Conservation (phyloP, 1,284 basidiomycete genomes). For the Schizopora paradoxa region DNA sequence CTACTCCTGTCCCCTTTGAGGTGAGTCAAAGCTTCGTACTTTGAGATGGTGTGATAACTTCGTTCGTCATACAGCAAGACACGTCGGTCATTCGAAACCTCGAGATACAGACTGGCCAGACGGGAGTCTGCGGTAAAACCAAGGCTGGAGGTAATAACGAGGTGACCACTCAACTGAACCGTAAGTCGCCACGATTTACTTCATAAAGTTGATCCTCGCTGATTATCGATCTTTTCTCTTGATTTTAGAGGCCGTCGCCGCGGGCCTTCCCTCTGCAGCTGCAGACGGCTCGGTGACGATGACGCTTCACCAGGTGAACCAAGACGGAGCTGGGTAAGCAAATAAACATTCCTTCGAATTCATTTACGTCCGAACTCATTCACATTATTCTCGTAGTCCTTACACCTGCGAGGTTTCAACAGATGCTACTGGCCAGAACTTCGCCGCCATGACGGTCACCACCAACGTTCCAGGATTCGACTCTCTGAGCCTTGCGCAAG, state of each 20-base stretch:
- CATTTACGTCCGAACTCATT: background rate
- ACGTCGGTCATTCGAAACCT: constrained; percentile 23
- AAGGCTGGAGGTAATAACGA: constrained; percentile 22
- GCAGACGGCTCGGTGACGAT: constrained; percentile 21
- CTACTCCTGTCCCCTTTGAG: constrained; percentile 22
- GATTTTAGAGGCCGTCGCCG: constrained; percentile 18
- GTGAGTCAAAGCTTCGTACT: constrained; percentile 3
- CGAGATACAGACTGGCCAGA: constrained; percentile 20
- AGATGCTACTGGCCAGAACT: constrained; percentile 22
- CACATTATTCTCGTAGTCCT: constrained; percentile 14
- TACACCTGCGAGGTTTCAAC: constrained; percentile 22
- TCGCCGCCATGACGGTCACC: constrained; percentile 21
- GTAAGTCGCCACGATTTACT: constrained; percentile 7
- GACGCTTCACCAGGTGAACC: constrained; percentile 26
- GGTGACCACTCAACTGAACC: constrained; percentile 20
- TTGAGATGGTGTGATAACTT: background rate
- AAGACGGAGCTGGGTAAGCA: constrained; percentile 23
- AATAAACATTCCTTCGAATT: background rate
- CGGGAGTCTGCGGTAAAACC: constrained; percentile 23
- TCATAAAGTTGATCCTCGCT: background rate
- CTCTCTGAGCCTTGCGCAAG: constrained; percentile 20
- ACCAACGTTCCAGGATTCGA: constrained; percentile 22
- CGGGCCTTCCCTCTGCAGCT: constrained; percentile 20
- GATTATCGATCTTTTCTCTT: background rate
- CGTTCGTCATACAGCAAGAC: constrained; percentile 19